Base-by-base conservation (phyloP, 371 early-diverging fungal genomes). In the Mucor saturninus region DNA sequence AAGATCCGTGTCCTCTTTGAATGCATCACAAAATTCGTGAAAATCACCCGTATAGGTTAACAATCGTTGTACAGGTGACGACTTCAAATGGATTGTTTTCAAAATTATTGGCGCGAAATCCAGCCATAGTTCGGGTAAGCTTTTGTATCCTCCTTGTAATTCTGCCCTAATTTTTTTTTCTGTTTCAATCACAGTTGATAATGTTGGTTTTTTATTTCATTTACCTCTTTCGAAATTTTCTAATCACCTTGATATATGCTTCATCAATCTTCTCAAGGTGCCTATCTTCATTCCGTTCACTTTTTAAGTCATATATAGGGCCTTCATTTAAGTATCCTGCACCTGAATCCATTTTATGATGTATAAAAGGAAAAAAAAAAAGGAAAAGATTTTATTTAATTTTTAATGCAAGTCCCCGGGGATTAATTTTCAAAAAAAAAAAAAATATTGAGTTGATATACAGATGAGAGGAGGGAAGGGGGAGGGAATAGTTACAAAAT, bases 171-270 rank as follows among this genome's bases (percentile, higher is more conserved):
- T 42, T 49, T 59, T 40, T 14, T 52, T 56, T 21, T 21, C 21
- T 0, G 21, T 21, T 21, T 21, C 21, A 21, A 21, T 21, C 21
- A 21, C 21, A 21, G 21, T 21, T 21, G 21, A 21, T 1, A 3
- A 31, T 45, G 5, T 56, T 45, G 50, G 9, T 40, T 56, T 13
- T 7, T 43, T 31, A 45, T 21, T 32, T 21, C 35, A 28, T 56
- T 48, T 57, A 69, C 75, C 75, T 62, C 62, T 75, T 75, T 31
- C 69, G 72, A 67, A 65, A 75, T 50, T 72, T 72, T 46, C 75
- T 63, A 45, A 61, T 54, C n/a, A 75, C 52, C 39, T 69, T 57
- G 13, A 29, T 40, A 59, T 63, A 56, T 10, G 59, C 64, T 46
- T 68, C 54, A 35, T 68, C 60, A 26, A 68, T 54, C 28, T 56